Percentiles rank a stretch among this genome's conserved stretches.
phyloP scores from a whole-genome alignment of 2,329 filamentous ascomycete genomes.

The Helicocarpus griseus region DNA sequence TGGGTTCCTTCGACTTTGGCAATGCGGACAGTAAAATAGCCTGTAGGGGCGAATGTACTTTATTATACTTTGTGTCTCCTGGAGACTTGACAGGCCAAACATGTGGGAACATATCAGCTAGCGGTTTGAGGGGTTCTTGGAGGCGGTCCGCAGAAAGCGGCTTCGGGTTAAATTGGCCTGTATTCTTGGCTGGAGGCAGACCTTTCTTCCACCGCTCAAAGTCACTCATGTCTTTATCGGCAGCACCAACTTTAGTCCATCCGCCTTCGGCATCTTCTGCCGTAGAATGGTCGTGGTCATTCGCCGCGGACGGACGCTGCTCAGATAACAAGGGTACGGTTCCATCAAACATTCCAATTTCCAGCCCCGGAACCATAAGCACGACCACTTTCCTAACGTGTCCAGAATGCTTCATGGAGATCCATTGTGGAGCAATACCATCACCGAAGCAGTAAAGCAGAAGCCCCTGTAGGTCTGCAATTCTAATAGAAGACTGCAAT shows the following conservation, averaged over 20 bases:
- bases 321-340: conserved; percentile 24
- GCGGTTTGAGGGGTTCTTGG: conserved; percentile 48
- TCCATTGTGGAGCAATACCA: conserved; percentile 53
- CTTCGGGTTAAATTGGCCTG: conserved; percentile 26
- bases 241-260: conserved; percentile 1
- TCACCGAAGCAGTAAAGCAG: conserved; percentile 54
- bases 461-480: conserved; percentile 49
- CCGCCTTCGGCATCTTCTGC: conserved; percentile 2
- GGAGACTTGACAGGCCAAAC: conserved; percentile 84
- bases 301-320: conserved; percentile 21
- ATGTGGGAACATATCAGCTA: conserved; percentile 75
- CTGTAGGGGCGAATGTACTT: conserved; percentile 77
- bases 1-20: conserved; percentile 58
- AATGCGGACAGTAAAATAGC: conserved; percentile 70
- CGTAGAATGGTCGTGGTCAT: conserved; percentile 5
- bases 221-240: conserved; percentile 20
- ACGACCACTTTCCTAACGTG: conserved; percentile 66
- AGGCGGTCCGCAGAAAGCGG: conserved; percentile 22
- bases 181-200: conserved; percentile 20
- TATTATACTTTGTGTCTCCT: conserved; percentile 70
- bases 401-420: conserved; percentile 47
- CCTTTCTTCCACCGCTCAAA: conserved; percentile 33
- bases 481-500: conserved; percentile 46
- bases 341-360: conserved; percentile 77
- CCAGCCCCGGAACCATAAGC: conserved; percentile 84